phyloP scores from a whole-genome alignment of 495 filamentous ascomycete species.

The Penicillium egyptiacum region DNA sequence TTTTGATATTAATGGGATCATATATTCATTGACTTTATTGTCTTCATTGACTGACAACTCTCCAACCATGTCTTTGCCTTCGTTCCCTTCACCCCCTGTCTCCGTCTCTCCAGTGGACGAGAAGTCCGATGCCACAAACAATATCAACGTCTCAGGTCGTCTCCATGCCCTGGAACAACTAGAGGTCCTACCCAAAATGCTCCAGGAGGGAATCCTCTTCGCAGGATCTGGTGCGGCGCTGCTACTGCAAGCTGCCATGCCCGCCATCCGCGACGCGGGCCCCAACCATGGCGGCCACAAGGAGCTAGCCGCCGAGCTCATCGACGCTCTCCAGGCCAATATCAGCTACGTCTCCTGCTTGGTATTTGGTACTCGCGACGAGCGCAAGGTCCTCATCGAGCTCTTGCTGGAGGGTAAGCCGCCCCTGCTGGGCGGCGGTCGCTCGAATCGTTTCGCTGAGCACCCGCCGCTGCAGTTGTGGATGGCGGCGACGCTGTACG shows the following conservation, averaged over 20 bases:
- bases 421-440: slow-evolving; percentile 27
- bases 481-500: slow-evolving; percentile 44
- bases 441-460: slow-evolving; percentile 28
- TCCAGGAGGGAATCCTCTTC: slow-evolving; percentile 44
- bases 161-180: slow-evolving; percentile 37
- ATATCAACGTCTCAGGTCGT: slow-evolving; percentile 20
- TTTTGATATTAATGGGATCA: neutral
- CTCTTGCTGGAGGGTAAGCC: slow-evolving; percentile 27
- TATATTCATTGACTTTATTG: neutral
- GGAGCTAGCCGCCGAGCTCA: slow-evolving; percentile 35
- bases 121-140: slow-evolving; percentile 12
- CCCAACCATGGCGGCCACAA: slow-evolving; percentile 14
- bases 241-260: slow-evolving; percentile 43
- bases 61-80: slow-evolving; percentile 11
- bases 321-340: slow-evolving; percentile 35
- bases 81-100: slow-evolving; percentile 21
- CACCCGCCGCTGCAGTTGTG: slow-evolving; percentile 35
- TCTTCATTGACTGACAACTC: neutral
- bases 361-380: slow-evolving; percentile 37
- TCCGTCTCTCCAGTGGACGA: slow-evolving; percentile 26
- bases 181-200: slow-evolving; percentile 42
- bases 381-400: slow-evolving; percentile 36
- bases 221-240: slow-evolving; percentile 40
- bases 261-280: slow-evolving; percentile 30
- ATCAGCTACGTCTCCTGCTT: slow-evolving; percentile 43